phyloP scores from a whole-genome alignment of 306 rosid species.

The Dryas drummondii region DNA sequence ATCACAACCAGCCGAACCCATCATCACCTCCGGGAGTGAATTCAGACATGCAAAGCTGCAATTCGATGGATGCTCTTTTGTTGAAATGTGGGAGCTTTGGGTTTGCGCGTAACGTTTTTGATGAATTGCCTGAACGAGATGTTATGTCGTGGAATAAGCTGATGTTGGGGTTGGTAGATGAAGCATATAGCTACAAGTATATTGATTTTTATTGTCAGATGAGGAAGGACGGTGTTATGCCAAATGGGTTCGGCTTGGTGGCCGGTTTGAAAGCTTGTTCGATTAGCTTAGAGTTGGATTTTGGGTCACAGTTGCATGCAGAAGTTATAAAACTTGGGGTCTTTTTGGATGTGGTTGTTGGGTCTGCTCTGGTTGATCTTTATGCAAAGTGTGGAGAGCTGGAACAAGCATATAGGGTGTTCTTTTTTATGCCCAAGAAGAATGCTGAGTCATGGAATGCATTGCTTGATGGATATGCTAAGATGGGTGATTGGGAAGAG shows the following conservation, averaged over 20 bases:
- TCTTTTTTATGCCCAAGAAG: no score
- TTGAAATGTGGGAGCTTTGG: conserved; percentile 20
- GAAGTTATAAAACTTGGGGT: conserved; percentile 31
- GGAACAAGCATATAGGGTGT: conserved; percentile 24
- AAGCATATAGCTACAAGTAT: not conserved
- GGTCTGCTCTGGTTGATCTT: conserved; percentile 38
- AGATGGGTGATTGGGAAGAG: conserved; percentile 19
- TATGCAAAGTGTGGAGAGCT: conserved; percentile 31
- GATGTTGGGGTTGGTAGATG: conserved; percentile 3
- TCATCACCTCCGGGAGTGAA: no score
- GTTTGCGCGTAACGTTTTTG: conserved; percentile 24
- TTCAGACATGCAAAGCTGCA: conserved; percentile 18
- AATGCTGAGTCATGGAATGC: not conserved
- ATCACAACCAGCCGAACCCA: no score
- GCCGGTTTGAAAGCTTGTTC: conserved; percentile 35
- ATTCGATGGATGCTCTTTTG: conserved; percentile 26
- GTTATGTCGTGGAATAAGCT: no score
- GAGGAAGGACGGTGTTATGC: conserved; percentile 33
- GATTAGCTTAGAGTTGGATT: conserved; percentile 10
- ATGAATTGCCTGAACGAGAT: conserved; percentile 35
- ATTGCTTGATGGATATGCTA: conserved; percentile 32
- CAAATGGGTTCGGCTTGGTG: conserved; percentile 34
- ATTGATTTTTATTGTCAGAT: conserved; percentile 23
- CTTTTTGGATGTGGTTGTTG: conserved; percentile 31
- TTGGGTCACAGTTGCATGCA: conserved; percentile 38